Percentiles rank a stretch among this genome's conserved stretches.
These are phyloP conservation scores for Nelumbo lutea DNA, from an alignment of 164 flowering plant genomes.

Conservation along the genomic window DNA sequence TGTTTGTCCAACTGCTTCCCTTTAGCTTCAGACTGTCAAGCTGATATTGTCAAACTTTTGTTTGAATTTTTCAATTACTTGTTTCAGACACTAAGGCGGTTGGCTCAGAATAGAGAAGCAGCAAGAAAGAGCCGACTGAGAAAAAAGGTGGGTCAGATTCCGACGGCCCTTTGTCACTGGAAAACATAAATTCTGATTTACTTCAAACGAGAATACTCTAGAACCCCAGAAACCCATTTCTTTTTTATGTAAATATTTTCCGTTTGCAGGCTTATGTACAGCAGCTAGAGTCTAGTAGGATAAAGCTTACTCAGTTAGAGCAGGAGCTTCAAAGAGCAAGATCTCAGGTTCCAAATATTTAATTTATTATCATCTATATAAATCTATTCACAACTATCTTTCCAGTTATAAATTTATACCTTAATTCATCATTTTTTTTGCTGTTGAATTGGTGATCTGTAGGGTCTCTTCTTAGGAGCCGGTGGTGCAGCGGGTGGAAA, in stretches of 20 bases:
- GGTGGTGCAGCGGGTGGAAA: constrained; percentile 49
- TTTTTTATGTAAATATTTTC: neutral
- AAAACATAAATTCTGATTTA: neutral
- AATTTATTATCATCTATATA: neutral
- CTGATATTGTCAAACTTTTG: constrained; percentile 2
- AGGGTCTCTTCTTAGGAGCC: constrained; percentile 74
- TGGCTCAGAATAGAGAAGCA: constrained; percentile 99
- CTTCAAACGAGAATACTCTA: neutral
- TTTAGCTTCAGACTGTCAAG: neutral
- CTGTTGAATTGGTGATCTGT: constrained; percentile 1
- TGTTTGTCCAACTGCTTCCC: neutral
- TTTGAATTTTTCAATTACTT: constrained; percentile 6
- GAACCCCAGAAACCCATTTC: neutral
- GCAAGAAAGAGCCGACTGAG: constrained; percentile 92
- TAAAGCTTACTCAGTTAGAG: constrained; percentile 83
- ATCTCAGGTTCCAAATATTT: constrained; percentile 54
- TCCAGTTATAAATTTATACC: neutral
- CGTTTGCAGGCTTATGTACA: constrained; percentile 82
- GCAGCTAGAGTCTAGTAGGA: constrained; percentile 88
- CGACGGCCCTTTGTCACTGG: neutral
- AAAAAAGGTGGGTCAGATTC: constrained; percentile 58
- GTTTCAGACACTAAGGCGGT: constrained; percentile 78
- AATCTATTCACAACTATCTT: neutral
- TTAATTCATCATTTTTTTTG: neutral
- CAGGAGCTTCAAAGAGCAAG: constrained; percentile 93